Evolutionary conservation across 768 basidiomycete species (phyloP), one percentile per base, ranked within the genome.

Genomic region (Thelephora aurantiotincta): DNA sequence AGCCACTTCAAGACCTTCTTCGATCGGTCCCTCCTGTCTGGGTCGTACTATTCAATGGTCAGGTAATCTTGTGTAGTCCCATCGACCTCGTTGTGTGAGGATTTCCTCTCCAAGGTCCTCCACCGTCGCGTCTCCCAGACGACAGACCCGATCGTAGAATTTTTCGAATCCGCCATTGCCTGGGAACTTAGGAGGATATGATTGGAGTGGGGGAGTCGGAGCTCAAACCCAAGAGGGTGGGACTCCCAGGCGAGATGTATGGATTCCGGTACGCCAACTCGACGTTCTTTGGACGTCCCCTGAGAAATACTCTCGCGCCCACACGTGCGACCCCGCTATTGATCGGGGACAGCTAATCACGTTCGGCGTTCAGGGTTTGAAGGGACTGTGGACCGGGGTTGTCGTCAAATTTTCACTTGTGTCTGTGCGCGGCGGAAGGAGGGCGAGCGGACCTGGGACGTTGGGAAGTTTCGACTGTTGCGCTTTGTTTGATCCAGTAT

Each of bases 191-290:
- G 60, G 81, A 83, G 45, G 63, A 55, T 9, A 70, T 62, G 4
- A 54, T 45, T 23, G 63, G 52, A 6, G 56, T 19, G 12, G 41
- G 53, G 1, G 68, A 63, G 42, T 68, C 56, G 23, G 66, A 53
- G 11, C 9, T 5, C 14, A 41, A 2, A 16, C 38, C 38, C 38
- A 41, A 14, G 16, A 41, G 18, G 5, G 14, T 14, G 1, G 38
- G 38, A n/a, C 73, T 77, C 6, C 72, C 73, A 2, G 80, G 79
- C 0, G 80, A 82, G 30, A 83, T 67, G 51, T 79, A 81, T 30
- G 65, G 63, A 53, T 74, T 78, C 12, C 58, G 57, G 13, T 65
- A 64, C 12, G 69, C 70, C 16, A 65, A 67, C 5, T 63, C 70
- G 2, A 64, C 9, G 12, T 41, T 6, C 14, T 41, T 14, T 41